phyloP scores from a whole-genome alignment of 2,329 filamentous ascomycete genomes.

The Xylariomycetidae sp. region DNA sequence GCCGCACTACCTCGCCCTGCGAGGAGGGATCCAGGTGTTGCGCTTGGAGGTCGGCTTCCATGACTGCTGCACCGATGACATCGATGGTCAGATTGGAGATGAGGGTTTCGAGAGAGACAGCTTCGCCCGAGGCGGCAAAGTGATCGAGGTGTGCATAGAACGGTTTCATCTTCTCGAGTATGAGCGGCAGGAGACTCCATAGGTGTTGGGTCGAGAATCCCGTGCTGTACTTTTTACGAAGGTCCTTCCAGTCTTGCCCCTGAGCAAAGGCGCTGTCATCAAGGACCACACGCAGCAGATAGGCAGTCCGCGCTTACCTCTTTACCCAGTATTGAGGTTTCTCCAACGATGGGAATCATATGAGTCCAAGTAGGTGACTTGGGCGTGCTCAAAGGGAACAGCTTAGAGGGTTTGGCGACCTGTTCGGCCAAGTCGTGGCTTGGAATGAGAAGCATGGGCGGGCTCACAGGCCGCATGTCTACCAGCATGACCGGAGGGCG shows the following conservation, averaged over 20 bases:
- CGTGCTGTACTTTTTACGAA: conserved; percentile 30
- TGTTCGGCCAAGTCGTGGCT: conserved; percentile 15
- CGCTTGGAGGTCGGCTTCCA: conserved; percentile 9
- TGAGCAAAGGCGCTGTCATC: no score
- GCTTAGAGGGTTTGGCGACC: conserved; percentile 13
- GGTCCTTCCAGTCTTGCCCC: no score
- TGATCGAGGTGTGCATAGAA: conserved; percentile 27
- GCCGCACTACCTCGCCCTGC: conserved; percentile 2
- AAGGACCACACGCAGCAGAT: neutral
- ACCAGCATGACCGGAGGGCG: conserved; percentile 16
- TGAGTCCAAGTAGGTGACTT: conserved; percentile 13
- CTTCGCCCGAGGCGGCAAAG: conserved; percentile 19
- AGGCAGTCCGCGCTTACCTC: conserved; percentile 7
- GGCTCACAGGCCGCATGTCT: conserved; percentile 13
- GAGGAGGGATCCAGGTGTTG: conserved; percentile 1
- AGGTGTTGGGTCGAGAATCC: conserved; percentile 33
- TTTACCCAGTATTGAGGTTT: conserved; percentile 10
- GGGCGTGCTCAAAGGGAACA: conserved; percentile 11
- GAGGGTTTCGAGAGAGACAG: conserved; percentile 23
- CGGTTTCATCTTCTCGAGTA: conserved; percentile 28
- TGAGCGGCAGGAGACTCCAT: conserved; percentile 28
- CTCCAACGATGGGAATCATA: conserved; percentile 13
- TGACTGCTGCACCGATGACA: conserved; percentile 9
- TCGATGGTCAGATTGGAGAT: conserved; percentile 19
- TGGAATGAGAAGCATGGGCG: conserved; percentile 12